These are phyloP conservation scores for Fusarium torreyae DNA, from an alignment of 2,329 filamentous ascomycete species.

Conservation along the genomic window DNA sequence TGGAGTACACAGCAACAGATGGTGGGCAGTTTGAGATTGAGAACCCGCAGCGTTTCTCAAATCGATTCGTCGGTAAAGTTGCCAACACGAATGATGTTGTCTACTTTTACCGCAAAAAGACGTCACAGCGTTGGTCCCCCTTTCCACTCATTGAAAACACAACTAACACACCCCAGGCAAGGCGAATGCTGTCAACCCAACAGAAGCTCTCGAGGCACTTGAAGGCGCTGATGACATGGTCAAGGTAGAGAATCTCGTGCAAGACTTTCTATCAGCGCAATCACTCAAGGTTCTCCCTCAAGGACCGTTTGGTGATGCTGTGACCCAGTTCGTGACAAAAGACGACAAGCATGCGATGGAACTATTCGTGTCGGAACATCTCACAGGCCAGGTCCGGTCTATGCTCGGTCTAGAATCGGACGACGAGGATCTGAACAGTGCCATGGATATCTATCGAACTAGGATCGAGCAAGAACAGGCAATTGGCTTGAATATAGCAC, in stretches of 20 bases:
- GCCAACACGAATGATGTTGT: slow-evolving; percentile 96
- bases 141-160: fast-evolving
- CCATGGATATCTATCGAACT: slow-evolving; percentile 80
- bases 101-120: slow-evolving; percentile 92
- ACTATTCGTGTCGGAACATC: slow-evolving; percentile 80
- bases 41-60: slow-evolving; percentile 96
- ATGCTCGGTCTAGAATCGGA: slow-evolving; percentile 77
- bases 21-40: slow-evolving; percentile 91
- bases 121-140: slow-evolving; percentile 56
- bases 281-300: slow-evolving; percentile 94
- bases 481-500: slow-evolving; percentile 68
- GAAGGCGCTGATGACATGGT: slow-evolving; percentile 72
- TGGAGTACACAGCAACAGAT: slow-evolving; percentile 89
- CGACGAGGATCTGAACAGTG: slow-evolving; percentile 76
- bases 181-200: slow-evolving; percentile 65
- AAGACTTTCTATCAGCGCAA: slow-evolving; percentile 88
- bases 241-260: slow-evolving; percentile 90
- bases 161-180: slow-evolving; percentile 49
- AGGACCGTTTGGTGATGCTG: slow-evolving; percentile 92
- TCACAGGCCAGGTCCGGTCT: slow-evolving; percentile 79
- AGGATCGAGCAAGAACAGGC: slow-evolving; percentile 80
- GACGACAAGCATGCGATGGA: slow-evolving; percentile 96
- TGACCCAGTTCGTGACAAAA: slow-evolving; percentile 93
- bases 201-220: slow-evolving; percentile 74
- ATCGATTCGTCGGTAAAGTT: slow-evolving; percentile 89